Conservation (phyloP, 352 stramenopile species). For the Blastocystis sp. region DNA sequence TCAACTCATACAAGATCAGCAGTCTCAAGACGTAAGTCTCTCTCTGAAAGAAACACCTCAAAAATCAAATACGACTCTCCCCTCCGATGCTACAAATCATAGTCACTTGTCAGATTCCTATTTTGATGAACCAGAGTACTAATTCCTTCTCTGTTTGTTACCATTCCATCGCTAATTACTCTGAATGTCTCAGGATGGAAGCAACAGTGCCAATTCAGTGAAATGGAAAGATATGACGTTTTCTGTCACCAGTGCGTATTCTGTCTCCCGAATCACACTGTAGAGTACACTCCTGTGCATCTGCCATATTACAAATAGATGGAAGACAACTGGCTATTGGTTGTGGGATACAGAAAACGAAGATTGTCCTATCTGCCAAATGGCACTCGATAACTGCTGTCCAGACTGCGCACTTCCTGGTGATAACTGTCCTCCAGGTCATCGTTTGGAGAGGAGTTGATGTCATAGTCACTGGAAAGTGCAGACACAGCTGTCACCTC, state of each 20-base stretch:
- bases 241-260: not conserved
- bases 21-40: too few relatives aligned
- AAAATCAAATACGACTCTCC: too few relatives aligned
- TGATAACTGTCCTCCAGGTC: constrained; percentile 51
- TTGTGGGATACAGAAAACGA: constrained; percentile 44
- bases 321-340: constrained; percentile 4
- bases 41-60: too few relatives aligned
- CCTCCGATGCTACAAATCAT: not conserved
- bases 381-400: constrained; percentile 11
- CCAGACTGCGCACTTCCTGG: constrained; percentile 18
- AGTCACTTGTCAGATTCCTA: constrained; percentile 2
- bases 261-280: not conserved
- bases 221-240: constrained; percentile 33
- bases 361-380: constrained; percentile 37
- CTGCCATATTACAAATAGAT: not conserved
- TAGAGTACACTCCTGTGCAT: not conserved
- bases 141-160: constrained; percentile 8
- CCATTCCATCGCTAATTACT: not conserved
- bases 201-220: not conserved
- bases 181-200: not conserved
- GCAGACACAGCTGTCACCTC: constrained; percentile 19
- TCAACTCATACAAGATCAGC: not conserved
- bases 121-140: constrained; percentile 52
- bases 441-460: not conserved
- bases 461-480: constrained; percentile 8